Evolutionary conservation across 2,329 filamentous ascomycete genomes (phyloP), one percentile per base, ranked within the genome.

Genomic region (Penicillium sp.): DNA sequence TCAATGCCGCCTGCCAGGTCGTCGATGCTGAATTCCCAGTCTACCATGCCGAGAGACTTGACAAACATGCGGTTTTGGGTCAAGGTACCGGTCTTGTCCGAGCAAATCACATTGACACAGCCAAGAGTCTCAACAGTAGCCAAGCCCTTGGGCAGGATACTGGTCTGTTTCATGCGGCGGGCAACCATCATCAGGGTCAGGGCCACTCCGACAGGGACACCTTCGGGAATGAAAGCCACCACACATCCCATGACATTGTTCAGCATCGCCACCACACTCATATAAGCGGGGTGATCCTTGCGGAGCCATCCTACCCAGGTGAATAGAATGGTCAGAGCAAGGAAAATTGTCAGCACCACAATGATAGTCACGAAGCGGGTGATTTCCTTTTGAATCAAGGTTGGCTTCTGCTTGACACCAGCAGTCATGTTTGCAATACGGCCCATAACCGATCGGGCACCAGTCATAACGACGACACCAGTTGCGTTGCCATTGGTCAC

Each of bases 51-150:
- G 13, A 73, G 56, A 0, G 72, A 73, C 49, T 65, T 69, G 61
- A 92, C 89, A 0, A 85, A 82, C 90, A 92, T 92, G 65, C 87
- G 86, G 63, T 91, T 91, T 83, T 86, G 65, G 75, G 84, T 80
- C 80, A 79, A 61, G 0, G 72, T 76, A 45, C 91, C 90, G 0
- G 90, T 93, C 79, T 92, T 93, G 75, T 93, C 90, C 0, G 89
- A 91, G 74, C 90, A 92, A 38, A 93, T 88, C 10, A 91, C 86
- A 1, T 89, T 91, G 1, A 92, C 90, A 0, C 88, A 85, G 1
- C 91, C 91, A 1, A 93, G 82, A 0, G 90, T 93, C 76, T 93
- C 91, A 0, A 92, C 90, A 0, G 91, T 92, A 75, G 91, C 90
- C 47, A 93, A 81, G 0, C 89, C 91, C 78, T 93, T 93, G 83